Evolutionary conservation across 495 filamentous ascomycete species (phyloP).

Genomic region (Pseudotulostoma volvatum): DNA sequence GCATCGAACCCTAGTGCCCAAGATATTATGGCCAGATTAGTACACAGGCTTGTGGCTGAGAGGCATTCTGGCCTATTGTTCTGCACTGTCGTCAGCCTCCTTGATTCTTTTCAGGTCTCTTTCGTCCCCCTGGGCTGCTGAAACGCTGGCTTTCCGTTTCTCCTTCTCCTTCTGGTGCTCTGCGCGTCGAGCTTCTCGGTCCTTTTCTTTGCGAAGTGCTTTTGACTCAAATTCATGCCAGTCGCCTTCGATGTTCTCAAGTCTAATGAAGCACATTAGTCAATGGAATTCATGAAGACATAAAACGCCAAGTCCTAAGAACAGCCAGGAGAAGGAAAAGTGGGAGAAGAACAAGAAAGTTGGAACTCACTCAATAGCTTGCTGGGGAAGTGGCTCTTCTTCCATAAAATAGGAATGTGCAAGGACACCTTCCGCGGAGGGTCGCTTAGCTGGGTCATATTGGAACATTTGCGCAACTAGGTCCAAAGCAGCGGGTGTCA

Average conservation of each 20-base stretch:
- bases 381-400: conserved; percentile 64
- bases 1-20: too few relatives aligned
- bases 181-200: conserved; percentile 55
- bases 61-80: too few relatives aligned
- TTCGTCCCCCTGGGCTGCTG: conserved; percentile 17
- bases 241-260: conserved; percentile 75
- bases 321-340: not conserved
- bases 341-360: not conserved
- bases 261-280: conserved; percentile 27
- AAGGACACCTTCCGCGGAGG: conserved; percentile 70
- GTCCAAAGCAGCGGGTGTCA: conserved; percentile 68
- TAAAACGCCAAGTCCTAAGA: conserved; percentile 2
- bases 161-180: conserved; percentile 38
- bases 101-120: conserved; percentile 24
- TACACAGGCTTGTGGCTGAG: too few relatives aligned
- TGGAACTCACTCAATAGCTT: conserved; percentile 66
- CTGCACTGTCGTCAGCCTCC: conserved; percentile 9
- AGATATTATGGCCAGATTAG: too few relatives aligned
- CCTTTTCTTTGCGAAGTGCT: conserved; percentile 78
- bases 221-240: conserved; percentile 99
- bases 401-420: conserved; percentile 76
- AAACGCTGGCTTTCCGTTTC: conserved; percentile 27
- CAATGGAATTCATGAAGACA: conserved; percentile 8
- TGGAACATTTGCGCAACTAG: conserved; percentile 65
- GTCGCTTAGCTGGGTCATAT: conserved; percentile 75